Conservation (phyloP, 2,329 filamentous ascomycete species). For the Microsporum ferrugineum region DNA sequence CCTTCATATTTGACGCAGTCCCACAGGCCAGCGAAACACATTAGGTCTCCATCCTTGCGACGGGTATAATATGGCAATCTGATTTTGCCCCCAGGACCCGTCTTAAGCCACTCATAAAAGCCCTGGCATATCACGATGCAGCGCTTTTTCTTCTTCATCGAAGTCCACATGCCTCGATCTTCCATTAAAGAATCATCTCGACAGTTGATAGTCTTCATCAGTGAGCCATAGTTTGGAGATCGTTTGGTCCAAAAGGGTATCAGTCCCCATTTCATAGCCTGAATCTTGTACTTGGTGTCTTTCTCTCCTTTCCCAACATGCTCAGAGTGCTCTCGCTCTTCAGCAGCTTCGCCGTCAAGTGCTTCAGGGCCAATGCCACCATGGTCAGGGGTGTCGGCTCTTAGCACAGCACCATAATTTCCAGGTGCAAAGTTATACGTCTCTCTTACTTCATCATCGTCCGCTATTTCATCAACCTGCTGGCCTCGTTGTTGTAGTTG, state of each 20-base stretch:
- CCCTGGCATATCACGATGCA: conserved; percentile 83
- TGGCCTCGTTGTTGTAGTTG: conserved; percentile 65
- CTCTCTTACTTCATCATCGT: conserved; percentile 58
- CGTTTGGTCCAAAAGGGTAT: conserved; percentile 89
- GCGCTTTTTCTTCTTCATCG: conserved; percentile 79
- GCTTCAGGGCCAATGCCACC: conserved; percentile 31
- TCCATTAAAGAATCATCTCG: conserved; percentile 72
- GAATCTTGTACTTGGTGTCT: conserved; percentile 58
- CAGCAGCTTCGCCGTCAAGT: conserved; percentile 22
- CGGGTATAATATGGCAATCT: conserved; percentile 78
- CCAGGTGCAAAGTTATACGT: conserved; percentile 91
- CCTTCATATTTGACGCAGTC: conserved; percentile 75
- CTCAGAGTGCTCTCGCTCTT: conserved; percentile 16
- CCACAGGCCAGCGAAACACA: conserved; percentile 88
- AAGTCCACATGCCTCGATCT: conserved; percentile 75
- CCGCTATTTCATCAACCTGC: conserved; percentile 58
- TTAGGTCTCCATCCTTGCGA: conserved; percentile 67
- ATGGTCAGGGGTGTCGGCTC: conserved; percentile 56
- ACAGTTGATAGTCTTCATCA: conserved; percentile 90
- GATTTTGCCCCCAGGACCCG: conserved; percentile 56
- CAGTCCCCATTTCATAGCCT: conserved; percentile 93
- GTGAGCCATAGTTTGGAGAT: conserved; percentile 61
- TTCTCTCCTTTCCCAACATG: conserved; percentile 15
- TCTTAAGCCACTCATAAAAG: conserved; percentile 94
- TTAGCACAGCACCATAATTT: conserved; percentile 73